These are phyloP conservation scores for Cercospora sp. DNA, from an alignment of 2,329 filamentous ascomycete species.

Conservation along the genomic window DNA sequence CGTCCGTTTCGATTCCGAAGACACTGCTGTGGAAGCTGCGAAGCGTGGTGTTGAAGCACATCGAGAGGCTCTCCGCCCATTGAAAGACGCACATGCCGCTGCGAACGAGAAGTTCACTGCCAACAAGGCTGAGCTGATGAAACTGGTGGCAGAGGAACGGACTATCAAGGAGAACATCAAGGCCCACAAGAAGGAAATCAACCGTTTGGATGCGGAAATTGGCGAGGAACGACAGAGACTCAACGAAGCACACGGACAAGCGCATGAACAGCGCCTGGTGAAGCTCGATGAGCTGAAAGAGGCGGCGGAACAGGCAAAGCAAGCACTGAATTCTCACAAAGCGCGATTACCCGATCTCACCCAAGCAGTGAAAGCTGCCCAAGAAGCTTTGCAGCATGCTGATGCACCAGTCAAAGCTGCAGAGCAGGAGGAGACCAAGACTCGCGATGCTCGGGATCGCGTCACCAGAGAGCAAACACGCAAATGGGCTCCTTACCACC, in stretches of 20 bases:
- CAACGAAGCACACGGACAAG: constrained; percentile 63
- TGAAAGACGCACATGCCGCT: constrained; percentile 50
- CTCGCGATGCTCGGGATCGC: neutral
- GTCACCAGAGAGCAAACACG: constrained; percentile 55
- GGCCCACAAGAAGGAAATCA: constrained; percentile 49
- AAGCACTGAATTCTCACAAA: constrained; percentile 45
- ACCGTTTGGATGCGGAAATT: constrained; percentile 49
- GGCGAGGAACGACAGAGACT: constrained; percentile 61
- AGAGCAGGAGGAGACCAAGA: neutral
- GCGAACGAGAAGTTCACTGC: constrained; percentile 55
- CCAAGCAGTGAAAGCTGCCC: constrained; percentile 39
- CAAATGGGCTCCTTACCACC: constrained; percentile 64
- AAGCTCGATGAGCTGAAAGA: constrained; percentile 54
- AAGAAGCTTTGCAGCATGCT: constrained; percentile 36
- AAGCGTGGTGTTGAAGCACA: constrained; percentile 38
- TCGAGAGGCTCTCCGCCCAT: constrained; percentile 42
- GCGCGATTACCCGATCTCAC: constrained; percentile 40
- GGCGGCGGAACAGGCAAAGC: constrained; percentile 48
- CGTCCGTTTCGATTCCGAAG: constrained; percentile 46
- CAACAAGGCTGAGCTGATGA: constrained; percentile 30
- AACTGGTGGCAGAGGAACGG: constrained; percentile 58
- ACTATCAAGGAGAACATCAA: constrained; percentile 62
- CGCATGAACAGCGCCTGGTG: constrained; percentile 60
- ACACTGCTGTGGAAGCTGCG: constrained; percentile 43
- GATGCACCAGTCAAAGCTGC: constrained; percentile 33